These are phyloP conservation scores for Kitagawia praeruptora DNA, from an alignment of 129 eudicot genomes.

Conservation along the genomic window DNA sequence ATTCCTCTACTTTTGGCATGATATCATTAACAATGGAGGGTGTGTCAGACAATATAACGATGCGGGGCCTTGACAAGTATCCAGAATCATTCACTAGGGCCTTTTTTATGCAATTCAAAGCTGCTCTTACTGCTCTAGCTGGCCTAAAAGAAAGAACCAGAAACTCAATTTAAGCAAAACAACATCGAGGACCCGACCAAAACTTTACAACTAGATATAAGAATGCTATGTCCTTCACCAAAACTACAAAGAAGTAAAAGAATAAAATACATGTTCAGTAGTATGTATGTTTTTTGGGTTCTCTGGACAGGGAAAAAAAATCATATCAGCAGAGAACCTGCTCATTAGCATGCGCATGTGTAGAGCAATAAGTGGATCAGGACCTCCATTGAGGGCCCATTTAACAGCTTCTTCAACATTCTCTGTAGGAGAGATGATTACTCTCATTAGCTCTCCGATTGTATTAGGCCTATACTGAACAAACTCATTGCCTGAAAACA, in stretches of 20 bases:
- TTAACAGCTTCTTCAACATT: conserved; percentile 41
- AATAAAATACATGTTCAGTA: background rate
- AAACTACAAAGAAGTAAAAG: background rate
- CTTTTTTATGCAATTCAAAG: conserved; percentile 48
- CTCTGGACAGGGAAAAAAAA: background rate
- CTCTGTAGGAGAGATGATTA: conserved; percentile 42
- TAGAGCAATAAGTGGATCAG: conserved; percentile 45
- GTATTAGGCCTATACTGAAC: conserved; percentile 45
- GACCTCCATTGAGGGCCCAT: conserved; percentile 36
- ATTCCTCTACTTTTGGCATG: conserved; percentile 28
- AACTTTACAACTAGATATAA: background rate
- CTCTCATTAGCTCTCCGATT: conserved; percentile 47
- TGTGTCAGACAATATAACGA: conserved; percentile 59
- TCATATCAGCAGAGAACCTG: conserved; percentile 26
- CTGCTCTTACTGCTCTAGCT: conserved; percentile 37
- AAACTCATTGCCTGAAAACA: conserved; percentile 35
- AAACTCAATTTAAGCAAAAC: background rate
- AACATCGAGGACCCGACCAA: conserved; percentile 3
- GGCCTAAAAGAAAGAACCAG: conserved; percentile 33
- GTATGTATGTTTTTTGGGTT: background rate
- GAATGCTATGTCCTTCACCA: background rate
- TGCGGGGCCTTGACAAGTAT: conserved; percentile 27
- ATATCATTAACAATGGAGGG: conserved; percentile 39
- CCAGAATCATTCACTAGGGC: conserved; percentile 21
- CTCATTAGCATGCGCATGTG: conserved; percentile 71